These are phyloP conservation scores for Chlamydomonas sp. DNA, from an alignment of 139 green algal species.

Conservation along the genomic window DNA sequence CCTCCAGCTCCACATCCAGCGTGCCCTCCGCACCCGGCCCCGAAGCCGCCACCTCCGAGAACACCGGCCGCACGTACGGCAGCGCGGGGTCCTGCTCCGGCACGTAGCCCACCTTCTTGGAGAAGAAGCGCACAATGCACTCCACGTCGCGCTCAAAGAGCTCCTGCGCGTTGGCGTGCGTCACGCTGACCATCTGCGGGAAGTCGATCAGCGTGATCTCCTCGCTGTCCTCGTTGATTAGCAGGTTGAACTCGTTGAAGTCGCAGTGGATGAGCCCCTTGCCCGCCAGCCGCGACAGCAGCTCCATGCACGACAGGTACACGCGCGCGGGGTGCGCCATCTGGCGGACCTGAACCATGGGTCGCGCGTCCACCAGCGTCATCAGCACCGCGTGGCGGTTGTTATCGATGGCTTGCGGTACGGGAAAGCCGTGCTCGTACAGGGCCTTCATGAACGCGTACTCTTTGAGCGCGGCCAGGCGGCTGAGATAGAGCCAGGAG, in stretches of 20 bases:
- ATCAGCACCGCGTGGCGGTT: constrained; percentile 98
- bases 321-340: constrained; percentile 72
- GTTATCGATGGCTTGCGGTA: constrained; percentile 91
- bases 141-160: constrained; percentile 95
- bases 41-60: constrained; percentile 44
- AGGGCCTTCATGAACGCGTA: constrained; percentile 98
- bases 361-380: constrained; percentile 76
- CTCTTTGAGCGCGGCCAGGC: constrained; percentile 96
- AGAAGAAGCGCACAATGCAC: constrained; percentile 86
- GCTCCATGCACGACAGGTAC: constrained; percentile 81
- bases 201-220: constrained; percentile 96
- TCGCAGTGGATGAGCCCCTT: constrained; percentile 98
- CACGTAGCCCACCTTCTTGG: constrained; percentile 80
- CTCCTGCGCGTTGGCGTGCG: constrained; percentile 91
- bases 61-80: constrained; percentile 62
- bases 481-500: constrained; percentile 96
- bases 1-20: constrained; percentile 73
- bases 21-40: not conserved
- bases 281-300: constrained; percentile 79
- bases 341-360: constrained; percentile 81
- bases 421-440: constrained; percentile 88
- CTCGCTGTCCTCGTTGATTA: constrained; percentile 68
- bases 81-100: constrained; percentile 67
- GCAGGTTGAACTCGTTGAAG: constrained; percentile 99
- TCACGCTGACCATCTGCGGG: constrained; percentile 96